These are phyloP conservation scores for Corchorus capsularis DNA, from an alignment of 345 rosid species.

Conservation along the genomic window DNA sequence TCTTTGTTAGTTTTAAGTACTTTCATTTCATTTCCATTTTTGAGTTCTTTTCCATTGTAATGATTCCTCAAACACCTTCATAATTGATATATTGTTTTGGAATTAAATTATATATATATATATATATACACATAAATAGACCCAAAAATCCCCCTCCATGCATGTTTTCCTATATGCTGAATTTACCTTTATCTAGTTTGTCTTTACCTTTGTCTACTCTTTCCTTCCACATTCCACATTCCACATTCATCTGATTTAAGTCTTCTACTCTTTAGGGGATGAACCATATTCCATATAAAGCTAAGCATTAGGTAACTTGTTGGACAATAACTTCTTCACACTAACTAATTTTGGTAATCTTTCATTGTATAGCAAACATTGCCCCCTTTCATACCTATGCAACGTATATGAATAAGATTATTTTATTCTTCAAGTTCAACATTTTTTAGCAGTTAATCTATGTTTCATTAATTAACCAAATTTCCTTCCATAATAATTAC, in stretches of 20 bases:
- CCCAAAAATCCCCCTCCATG: too few relatives aligned
- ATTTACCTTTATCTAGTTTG: too few relatives aligned
- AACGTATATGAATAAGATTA: not conserved
- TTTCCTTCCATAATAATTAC: not conserved
- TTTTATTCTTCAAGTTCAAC: not conserved
- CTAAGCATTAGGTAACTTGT: conserved; percentile 9
- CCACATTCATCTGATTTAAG: conserved; percentile 11
- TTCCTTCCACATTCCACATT: not conserved
- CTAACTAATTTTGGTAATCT: conserved; percentile 5
- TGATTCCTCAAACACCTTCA: too few relatives aligned
- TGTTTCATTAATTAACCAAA: not conserved
- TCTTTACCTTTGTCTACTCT: not conserved
- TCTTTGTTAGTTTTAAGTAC: conserved; percentile 33
- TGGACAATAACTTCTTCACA: conserved; percentile 18
- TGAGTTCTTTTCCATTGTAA: not conserved
- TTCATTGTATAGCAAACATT: not conserved
- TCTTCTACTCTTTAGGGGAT: conserved; percentile 20
- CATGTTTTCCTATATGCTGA: too few relatives aligned
- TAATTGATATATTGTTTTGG: too few relatives aligned
- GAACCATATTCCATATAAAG: conserved; percentile 39
- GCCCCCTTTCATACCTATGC: not conserved
- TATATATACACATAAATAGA: too few relatives aligned
- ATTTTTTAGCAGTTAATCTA: not conserved
- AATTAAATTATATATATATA: too few relatives aligned
- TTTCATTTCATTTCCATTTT: conserved; percentile 37